phyloP scores from a whole-genome alignment of 345 rosid genomes.

The Boechera divaricarpa region DNA sequence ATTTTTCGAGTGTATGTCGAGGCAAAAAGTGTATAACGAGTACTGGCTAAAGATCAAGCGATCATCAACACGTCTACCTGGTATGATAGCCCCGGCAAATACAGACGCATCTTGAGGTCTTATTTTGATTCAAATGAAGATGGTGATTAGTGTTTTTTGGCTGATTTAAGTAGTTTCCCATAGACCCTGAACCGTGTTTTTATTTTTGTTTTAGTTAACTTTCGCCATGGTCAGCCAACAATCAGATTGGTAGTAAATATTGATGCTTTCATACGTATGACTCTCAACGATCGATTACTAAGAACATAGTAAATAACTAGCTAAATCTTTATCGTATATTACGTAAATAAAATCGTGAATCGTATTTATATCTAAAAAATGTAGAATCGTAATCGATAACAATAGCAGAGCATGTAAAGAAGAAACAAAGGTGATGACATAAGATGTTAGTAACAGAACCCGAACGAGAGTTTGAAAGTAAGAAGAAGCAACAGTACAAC shows the following conservation, averaged over 20 bases:
- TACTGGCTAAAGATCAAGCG: conserved; percentile 58
- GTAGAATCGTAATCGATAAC: background rate
- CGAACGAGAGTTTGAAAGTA: background rate
- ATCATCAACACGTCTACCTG: conserved; percentile 58
- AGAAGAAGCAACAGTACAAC: conserved; percentile 25
- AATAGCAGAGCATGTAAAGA: background rate
- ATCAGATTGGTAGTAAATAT: conserved; percentile 4
- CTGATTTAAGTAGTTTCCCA: background rate
- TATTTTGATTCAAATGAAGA: conserved; percentile 13
- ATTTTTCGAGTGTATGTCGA: conserved; percentile 43
- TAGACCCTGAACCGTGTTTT: background rate
- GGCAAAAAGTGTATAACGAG: conserved; percentile 47
- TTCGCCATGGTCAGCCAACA: conserved; percentile 19
- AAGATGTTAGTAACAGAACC: background rate
- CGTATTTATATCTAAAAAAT: too few relatives aligned
- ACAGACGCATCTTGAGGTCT: conserved; percentile 41
- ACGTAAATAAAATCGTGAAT: too few relatives aligned
- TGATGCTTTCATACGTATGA: background rate
- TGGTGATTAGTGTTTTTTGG: background rate
- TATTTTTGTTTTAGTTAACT: conserved; percentile 4
- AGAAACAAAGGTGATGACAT: background rate
- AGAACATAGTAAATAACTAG: background rate
- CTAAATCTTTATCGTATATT: background rate
- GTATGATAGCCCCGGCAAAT: conserved; percentile 65
- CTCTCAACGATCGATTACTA: background rate